A percentile compares a stretch with the other conserved stretches of the same genome.
Evolutionary conservation across 1,139 yeast species (phyloP).

Genomic region (Geotrichum fermentans): DNA sequence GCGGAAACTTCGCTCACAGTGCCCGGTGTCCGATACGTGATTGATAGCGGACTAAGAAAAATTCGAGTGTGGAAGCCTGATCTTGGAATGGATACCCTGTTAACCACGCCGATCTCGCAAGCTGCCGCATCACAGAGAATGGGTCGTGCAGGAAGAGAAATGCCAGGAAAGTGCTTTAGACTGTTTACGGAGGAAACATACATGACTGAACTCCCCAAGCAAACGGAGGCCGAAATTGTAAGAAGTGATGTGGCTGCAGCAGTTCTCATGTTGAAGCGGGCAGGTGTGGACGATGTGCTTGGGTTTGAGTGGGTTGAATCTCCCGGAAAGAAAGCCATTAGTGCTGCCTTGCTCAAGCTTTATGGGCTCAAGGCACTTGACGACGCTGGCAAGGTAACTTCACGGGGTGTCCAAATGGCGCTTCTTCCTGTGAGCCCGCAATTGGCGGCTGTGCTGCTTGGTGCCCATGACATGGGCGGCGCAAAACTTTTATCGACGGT

Average conservation of each 20-base stretch:
- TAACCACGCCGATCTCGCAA: slow-evolving; percentile 88
- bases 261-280: slow-evolving; percentile 70
- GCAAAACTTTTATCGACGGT: slow-evolving; percentile 48
- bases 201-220: slow-evolving; percentile 51
- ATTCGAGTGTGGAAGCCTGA: slow-evolving; percentile 94
- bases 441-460: slow-evolving; percentile 77
- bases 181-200: slow-evolving; percentile 73
- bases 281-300: slow-evolving; percentile 77
- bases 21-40: slow-evolving; percentile 89
- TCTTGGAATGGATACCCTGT: slow-evolving; percentile 80
- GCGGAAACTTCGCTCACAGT: slow-evolving; percentile 97
- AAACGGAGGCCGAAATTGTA: slow-evolving; percentile 89
- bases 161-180: slow-evolving; percentile 83
- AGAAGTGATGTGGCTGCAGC: slow-evolving; percentile 85
- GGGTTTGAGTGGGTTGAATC: slow-evolving; percentile 91
- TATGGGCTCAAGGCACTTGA: slow-evolving; percentile 76
- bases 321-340: slow-evolving; percentile 74
- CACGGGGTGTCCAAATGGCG: slow-evolving; percentile 78
- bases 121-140: slow-evolving; percentile 94
- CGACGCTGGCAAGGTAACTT: slow-evolving; percentile 69
- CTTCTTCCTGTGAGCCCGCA: slow-evolving; percentile 87
- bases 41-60: slow-evolving; percentile 88
- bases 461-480: slow-evolving; percentile 57
- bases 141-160: slow-evolving; percentile 98
- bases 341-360: slow-evolving; percentile 72